phyloP scores from a whole-genome alignment of 129 eudicot genomes.

The Flaveria trinervia region DNA sequence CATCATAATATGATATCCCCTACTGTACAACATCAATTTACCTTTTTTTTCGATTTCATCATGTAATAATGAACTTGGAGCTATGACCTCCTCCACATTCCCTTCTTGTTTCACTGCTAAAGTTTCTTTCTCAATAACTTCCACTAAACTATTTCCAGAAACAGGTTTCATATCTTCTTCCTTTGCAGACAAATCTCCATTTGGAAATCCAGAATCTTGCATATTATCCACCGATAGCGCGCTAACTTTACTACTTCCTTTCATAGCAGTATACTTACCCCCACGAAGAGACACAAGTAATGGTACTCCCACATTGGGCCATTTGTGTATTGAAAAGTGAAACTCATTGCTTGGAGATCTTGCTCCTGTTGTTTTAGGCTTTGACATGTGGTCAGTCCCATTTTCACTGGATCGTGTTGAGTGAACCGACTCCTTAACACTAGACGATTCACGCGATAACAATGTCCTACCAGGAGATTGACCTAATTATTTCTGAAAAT shows the following conservation, averaged over 20 bases:
- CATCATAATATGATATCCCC: background rate
- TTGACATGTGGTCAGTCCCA: slow-evolving; percentile 32
- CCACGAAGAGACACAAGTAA: slow-evolving; percentile 48
- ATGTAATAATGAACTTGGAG: slow-evolving; percentile 36
- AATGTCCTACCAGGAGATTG: slow-evolving; percentile 42
- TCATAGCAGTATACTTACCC: slow-evolving; percentile 35
- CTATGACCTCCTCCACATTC: slow-evolving; percentile 32
- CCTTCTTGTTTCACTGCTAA: slow-evolving; percentile 18
- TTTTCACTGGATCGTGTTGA: slow-evolving; percentile 27
- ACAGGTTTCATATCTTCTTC: slow-evolving; percentile 31
- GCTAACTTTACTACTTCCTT: slow-evolving; percentile 42
- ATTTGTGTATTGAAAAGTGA: slow-evolving; percentile 91
- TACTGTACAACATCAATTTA: slow-evolving; percentile 26
- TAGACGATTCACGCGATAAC: slow-evolving; percentile 45
- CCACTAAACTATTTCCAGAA: slow-evolving; percentile 25
- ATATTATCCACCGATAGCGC: slow-evolving; percentile 28
- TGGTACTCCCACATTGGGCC: slow-evolving; percentile 77
- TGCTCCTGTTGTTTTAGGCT: slow-evolving; percentile 25
- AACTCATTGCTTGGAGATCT: slow-evolving; percentile 48
- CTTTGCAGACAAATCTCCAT: slow-evolving; percentile 16
- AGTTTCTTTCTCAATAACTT: slow-evolving; percentile 38
- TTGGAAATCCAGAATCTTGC: slow-evolving; percentile 29
- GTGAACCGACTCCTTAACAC: slow-evolving; percentile 30
- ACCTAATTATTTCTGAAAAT: slow-evolving; percentile 19
- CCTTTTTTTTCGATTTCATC: slow-evolving; percentile 48